Evolutionary conservation across 2,329 filamentous ascomycete species (phyloP), one percentile per base, ranked within the genome.

Genomic region (Raffaelea albimanens): DNA sequence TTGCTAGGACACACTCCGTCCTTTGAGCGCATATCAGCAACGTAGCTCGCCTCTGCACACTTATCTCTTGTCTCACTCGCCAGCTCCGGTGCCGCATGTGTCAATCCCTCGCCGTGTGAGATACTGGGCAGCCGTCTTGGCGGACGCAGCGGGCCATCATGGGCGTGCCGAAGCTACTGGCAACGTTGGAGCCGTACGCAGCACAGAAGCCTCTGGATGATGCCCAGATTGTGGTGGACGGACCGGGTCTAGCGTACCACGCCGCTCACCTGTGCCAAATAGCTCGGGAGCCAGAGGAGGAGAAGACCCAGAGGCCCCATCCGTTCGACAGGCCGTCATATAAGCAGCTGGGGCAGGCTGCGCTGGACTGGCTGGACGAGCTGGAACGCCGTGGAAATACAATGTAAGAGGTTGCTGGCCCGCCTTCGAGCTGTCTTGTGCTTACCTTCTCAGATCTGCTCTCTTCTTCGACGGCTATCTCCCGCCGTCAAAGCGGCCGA

Each of bases 401-500:
- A 38, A 44, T 56, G 55, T 53, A 40, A 10, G 38, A 7, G 19
- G 25, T 10, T 16, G 23, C 19, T 8, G 5, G 9, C 19, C n/a
- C 22, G 45, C 9, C 45, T 13, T 22, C 10, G 19, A 33, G 18
- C 43, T 22, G n/a, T 9, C 33, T 22, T 21, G 22, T 23, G 5
- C 25, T 21, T 16, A 23, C 10, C 14, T 20, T 48, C 58, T 56
- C 61, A 86, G 82, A 55, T 67, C 77, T 49, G 78, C 73, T 42
- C 85, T 96, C 46, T 89, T 84, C 61, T 96, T 97, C 57, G 91
- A 97, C 62, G 89, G 89, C 14, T 82, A 79, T 48, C 71, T 97
- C 1, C 91, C 91, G 0, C 50, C 61, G 0, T 63, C 70, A 4
- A 95, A 95, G 60, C 71, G 73, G 31, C 61, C 66, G 0, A 77